A percentile compares a stretch with the other conserved stretches of the same genome.
Conservation (phyloP, 176 grass and related monocot genomes). For the Oryza coarctata region DNA sequence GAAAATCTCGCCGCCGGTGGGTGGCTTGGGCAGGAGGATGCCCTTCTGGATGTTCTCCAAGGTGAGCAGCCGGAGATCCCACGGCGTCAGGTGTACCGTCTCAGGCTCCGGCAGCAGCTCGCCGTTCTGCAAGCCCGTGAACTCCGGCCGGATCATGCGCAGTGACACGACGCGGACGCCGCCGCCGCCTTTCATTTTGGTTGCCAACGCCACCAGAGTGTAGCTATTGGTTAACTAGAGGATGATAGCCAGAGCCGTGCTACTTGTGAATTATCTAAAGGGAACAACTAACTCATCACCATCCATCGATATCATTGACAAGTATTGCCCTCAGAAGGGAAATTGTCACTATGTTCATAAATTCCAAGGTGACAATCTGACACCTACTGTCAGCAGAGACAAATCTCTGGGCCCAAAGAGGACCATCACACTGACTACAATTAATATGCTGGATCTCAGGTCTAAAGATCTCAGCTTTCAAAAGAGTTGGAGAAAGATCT, state of each 20-base stretch:
- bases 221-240: background rate
- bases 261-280: background rate
- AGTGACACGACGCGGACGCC: background rate
- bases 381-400: no score
- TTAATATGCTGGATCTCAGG: background rate
- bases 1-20: background rate
- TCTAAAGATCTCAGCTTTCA: background rate
- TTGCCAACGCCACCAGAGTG: background rate
- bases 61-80: conserved; percentile 31
- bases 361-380: no score
- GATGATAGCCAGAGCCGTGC: background rate
- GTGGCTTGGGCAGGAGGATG: conserved; percentile 23
- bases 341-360: background rate
- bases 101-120: background rate
- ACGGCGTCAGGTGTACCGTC: conserved; percentile 8
- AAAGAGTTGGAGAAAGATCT: background rate
- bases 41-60: conserved; percentile 27
- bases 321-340: background rate
- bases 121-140: background rate
- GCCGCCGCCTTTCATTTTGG: background rate
- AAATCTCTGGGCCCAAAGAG: no score
- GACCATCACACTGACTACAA: no score
- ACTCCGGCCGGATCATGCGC: background rate
- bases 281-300: no score
- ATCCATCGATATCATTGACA: background rate